Percentiles rank a stretch among this genome's conserved stretches.
These are phyloP conservation scores for Fusarium compactum DNA, from an alignment of 2,329 filamentous ascomycete genomes.

Conservation along the genomic window DNA sequence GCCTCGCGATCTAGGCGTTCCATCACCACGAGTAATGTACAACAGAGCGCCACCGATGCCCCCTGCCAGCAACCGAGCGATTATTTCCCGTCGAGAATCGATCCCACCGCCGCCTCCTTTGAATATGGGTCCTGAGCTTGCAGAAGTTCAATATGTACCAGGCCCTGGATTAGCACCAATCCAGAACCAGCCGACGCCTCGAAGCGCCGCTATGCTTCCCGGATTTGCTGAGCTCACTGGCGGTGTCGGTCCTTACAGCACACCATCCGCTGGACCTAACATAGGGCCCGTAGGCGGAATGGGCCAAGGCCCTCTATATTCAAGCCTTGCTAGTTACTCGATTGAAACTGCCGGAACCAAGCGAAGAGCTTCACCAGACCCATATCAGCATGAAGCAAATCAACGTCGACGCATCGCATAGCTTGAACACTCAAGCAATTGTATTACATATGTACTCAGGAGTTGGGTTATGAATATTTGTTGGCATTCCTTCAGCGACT, in stretches of 20 bases:
- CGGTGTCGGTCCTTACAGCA: slow-evolving; percentile 70
- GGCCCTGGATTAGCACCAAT: slow-evolving; percentile 66
- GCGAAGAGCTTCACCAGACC: slow-evolving; percentile 63
- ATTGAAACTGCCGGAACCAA: slow-evolving; percentile 61
- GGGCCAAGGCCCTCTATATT: slow-evolving; percentile 53
- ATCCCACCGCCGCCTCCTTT: slow-evolving; percentile 49
- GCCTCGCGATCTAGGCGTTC: slow-evolving; percentile 57
- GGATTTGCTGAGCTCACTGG: slow-evolving; percentile 73
- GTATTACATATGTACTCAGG: slow-evolving; percentile 26
- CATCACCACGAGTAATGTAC: slow-evolving; percentile 58
- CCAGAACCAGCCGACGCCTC: slow-evolving; percentile 57
- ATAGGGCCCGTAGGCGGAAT: slow-evolving; percentile 48
- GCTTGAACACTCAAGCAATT: slow-evolving; percentile 5
- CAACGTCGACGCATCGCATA: slow-evolving; percentile 56
- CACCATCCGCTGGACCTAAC: slow-evolving; percentile 57
- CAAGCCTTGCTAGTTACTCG: slow-evolving; percentile 52
- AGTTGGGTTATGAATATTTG: slow-evolving; percentile 30
- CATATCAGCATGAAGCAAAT: slow-evolving; percentile 59
- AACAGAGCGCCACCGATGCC: slow-evolving; percentile 52
- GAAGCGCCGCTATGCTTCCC: slow-evolving; percentile 64
- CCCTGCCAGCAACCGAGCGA: slow-evolving; percentile 51
- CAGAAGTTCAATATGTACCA: slow-evolving; percentile 50
- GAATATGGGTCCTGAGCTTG: slow-evolving; percentile 49
- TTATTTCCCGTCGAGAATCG: slow-evolving; percentile 58
- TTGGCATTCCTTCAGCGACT: slow-evolving; percentile 16